A percentile compares a stretch with the other conserved stretches of the same genome.
phyloP scores from a whole-genome alignment of 169 alveolate genomes.

The Plasmodium ovale region DNA sequence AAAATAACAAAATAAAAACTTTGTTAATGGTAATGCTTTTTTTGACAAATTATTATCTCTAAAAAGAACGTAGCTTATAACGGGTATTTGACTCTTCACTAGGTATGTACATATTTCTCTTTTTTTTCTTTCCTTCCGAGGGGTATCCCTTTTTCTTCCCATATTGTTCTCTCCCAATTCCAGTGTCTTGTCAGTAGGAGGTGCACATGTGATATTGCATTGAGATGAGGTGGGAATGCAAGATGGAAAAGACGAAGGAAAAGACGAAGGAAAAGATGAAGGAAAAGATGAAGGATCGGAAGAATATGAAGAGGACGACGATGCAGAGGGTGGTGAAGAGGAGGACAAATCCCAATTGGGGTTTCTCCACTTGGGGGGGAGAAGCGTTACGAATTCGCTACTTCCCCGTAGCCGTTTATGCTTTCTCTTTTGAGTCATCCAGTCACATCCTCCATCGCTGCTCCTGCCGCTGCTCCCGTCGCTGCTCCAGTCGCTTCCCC shows the following conservation, averaged over 20 bases:
- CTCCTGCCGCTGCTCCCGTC: background rate
- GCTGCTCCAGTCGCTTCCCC: background rate
- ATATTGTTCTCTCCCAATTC: background rate
- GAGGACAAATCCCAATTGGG: background rate
- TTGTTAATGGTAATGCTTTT: constrained; percentile 51
- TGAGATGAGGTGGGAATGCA: no score
- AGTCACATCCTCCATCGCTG: no score
- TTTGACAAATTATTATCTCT: constrained; percentile 54
- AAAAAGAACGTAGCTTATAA: constrained; percentile 56
- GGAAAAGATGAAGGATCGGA: background rate
- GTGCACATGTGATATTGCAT: no score
- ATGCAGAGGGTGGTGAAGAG: background rate
- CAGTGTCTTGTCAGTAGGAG: no score
- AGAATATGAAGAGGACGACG: background rate
- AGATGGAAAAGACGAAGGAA: no score
- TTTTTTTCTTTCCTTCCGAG: background rate
- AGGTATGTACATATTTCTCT: background rate
- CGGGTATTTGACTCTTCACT: constrained; percentile 61
- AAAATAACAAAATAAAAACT: constrained; percentile 53
- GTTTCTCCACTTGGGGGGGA: no score
- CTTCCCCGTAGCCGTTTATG: no score
- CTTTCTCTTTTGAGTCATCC: no score
- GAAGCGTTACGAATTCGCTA: no score
- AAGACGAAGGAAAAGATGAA: no score
- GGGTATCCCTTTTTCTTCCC: background rate